Conservation (phyloP, 305 asterid genomes). For the Fraxinus velutina region DNA sequence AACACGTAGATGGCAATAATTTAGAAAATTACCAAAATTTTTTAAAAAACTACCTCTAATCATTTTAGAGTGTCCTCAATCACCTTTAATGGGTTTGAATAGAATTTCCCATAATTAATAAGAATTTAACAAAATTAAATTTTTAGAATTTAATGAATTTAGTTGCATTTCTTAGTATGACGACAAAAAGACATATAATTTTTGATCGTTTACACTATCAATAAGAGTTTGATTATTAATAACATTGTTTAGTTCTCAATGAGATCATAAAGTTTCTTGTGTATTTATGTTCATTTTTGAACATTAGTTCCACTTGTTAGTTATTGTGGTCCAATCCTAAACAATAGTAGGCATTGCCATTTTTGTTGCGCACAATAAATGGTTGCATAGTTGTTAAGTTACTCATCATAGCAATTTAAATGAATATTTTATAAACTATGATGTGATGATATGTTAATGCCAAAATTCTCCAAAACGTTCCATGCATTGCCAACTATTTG, state of each 20-base stretch:
- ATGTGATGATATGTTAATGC: background rate
- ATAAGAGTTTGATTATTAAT: background rate
- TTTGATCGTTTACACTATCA: background rate
- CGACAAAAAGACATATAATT: no score
- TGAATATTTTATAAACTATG: background rate
- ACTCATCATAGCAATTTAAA: background rate
- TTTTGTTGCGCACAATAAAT: background rate
- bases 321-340: background rate
- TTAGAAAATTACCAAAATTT: background rate
- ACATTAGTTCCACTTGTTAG: background rate
- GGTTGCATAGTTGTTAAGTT: background rate
- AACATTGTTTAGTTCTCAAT: background rate
- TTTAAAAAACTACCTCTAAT: no score
- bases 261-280: background rate
- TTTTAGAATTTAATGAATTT: background rate
- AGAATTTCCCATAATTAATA: background rate
- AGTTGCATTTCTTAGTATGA: background rate
- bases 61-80: background rate
- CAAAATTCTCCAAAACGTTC: background rate
- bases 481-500: background rate
- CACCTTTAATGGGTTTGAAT: background rate
- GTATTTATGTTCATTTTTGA: background rate
- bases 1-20: background rate
- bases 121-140: background rate
- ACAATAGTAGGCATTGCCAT: background rate